Evolutionary conservation across 202 grass and related monocot genomes (phyloP), one percentile per base, ranked within the genome.

Genomic region (Elaeis oleifera): DNA sequence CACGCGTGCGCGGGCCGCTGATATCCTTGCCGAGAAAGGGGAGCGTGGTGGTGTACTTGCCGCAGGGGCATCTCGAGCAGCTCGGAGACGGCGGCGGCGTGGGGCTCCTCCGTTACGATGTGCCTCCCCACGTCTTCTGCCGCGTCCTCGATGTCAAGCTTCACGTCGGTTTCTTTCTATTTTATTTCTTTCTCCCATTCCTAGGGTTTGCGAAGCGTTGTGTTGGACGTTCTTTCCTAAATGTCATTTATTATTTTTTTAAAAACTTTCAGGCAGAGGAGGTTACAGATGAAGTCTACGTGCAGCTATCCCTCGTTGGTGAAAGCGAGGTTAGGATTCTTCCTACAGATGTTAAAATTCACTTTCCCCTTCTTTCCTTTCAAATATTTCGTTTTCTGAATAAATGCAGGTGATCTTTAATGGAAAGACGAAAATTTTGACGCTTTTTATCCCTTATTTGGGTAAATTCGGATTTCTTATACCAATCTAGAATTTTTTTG

Each of bases 71-170:
- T 18, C n/a, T 68, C 18, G 65, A 39, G n/a, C 25, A 29, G 18
- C 51, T 68, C 11, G 65, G 65, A 18, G 63, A n/a, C 14, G 49
- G 22, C 27, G 57, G 24, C 25, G 24, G 57, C 14, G 36, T 14
- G 13, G 36, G 36, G 8, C 57, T 59, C 25, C 23, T 13, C 23
- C 63, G 39, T 14, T 5, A 8, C 53, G 27, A 36, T 44, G n/a
- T 68, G 18, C 65, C 51, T 20, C 65, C 52, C n/a, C 65, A 68
- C 55, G 22, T 68, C 32, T 28, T 68, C 26, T 68, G 65, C 27
- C 65, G 65, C 5, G 65, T 68, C 18, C 51, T 56, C 18, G 65
- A 68, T 56, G 52, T 68, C 51, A 23, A 54, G 18, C 65, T 68
- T 26, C 26, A 23, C 21, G 65, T 68, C 9, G 4, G 65, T 29